Evolutionary conservation across 2,329 filamentous ascomycete species (phyloP), one percentile per base, ranked within the genome.

Genomic region (Clonostachys rhizophaga): DNA sequence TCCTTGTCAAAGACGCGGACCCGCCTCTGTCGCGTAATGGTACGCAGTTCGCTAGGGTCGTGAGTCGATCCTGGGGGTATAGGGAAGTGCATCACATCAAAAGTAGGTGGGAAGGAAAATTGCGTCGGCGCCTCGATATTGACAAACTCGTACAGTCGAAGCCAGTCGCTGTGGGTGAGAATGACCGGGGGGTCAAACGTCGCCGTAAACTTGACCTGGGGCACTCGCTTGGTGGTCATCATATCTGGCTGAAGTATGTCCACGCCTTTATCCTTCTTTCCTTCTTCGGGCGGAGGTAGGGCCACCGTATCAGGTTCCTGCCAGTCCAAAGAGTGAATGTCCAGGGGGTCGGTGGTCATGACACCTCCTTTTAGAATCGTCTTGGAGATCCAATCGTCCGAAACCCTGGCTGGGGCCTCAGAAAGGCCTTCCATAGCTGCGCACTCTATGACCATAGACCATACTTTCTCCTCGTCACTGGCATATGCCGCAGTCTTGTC

Each of bases 191-290:
- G 89, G 47, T 89, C 81, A 45, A 94, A 84, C 11, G 78, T 81
- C 3, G 86, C 87, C 40, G 85, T 79, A 62, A 94, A 94, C 53
- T 85, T 81, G 49, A 89, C 82, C 45, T 89, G 81, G 5, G 86
- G 86, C 5, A 87, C 72, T 51, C 81, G 81, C 2, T 72, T 69
- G 3, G 63, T 69, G 16, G 70, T 61, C 41, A 65, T 59, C 41
- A 65, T 59, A 51, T 67, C 54, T 49, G 70, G 62, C n/a, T 75
- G 71, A 34, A 83, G 68, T 44, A 79, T 64, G 40, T 78, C 72
- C 65, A 84, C 79, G 10, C 58, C 62, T 39, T 18, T 39, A 8
- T 74, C 69, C 48, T 80, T 69, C 56, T 69, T 75, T 50, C 66
- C 69, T 49, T 74, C 68, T 42, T 74, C 63, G 14, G 66, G 68